Conservation (phyloP, 371 early-diverging fungal genomes). For the Mucor piriformis region DNA sequence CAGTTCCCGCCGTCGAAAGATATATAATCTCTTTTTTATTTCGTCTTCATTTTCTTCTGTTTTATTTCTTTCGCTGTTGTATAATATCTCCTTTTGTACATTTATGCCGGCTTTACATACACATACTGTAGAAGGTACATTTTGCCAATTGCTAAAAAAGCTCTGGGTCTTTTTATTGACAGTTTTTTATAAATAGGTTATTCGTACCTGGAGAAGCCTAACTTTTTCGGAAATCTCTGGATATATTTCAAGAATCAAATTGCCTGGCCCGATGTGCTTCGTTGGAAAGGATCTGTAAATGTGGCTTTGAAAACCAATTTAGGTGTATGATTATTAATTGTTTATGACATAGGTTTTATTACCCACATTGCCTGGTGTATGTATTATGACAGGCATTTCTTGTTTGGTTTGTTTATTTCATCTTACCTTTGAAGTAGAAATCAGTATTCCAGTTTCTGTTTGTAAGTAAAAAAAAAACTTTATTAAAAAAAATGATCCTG, state of each 20-base stretch:
- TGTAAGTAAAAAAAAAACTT: constrained; percentile 25
- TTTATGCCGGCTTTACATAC: constrained; percentile 19
- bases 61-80: constrained; percentile 10
- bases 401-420: constrained; percentile 33
- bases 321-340: not conserved
- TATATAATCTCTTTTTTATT: too few species aligned
- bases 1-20: too few species aligned
- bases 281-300: constrained; percentile 50
- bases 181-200: constrained; percentile 12
- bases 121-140: constrained; percentile 27
- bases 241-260: constrained; percentile 20
- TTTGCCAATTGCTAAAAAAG: not conserved
- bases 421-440: constrained; percentile 21
- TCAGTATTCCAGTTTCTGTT: constrained; percentile 43
- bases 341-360: constrained; percentile 30
- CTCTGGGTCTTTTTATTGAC: not conserved
- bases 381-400: constrained; percentile 34
- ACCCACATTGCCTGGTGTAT: constrained; percentile 35
- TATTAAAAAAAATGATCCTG: not conserved
- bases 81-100: constrained; percentile 4
- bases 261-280: constrained; percentile 43
- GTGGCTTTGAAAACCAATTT: not conserved
- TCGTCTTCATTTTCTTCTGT: not conserved
- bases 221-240: not conserved
- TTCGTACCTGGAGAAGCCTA: constrained; percentile 23